Evolutionary conservation across 192 early-diverging fungal genomes (phyloP).

Genomic region (Thoreauomyces humboldtii): DNA sequence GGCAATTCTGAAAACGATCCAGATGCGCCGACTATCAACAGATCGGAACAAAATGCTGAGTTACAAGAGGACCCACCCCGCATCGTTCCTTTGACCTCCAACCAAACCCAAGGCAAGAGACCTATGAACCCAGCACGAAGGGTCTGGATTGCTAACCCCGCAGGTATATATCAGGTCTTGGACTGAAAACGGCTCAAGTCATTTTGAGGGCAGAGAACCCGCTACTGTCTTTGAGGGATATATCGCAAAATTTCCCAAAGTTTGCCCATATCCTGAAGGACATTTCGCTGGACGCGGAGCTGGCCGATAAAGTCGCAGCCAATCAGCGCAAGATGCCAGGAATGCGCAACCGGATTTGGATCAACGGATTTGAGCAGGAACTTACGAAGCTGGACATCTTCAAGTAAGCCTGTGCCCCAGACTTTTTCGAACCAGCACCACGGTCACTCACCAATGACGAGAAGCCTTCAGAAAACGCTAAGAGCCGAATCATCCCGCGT

Average conservation of each 20-base stretch:
- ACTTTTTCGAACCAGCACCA: not conserved
- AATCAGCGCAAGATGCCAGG: conserved; percentile 26
- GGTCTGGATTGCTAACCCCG: no score
- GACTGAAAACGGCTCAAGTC: conserved; percentile 71
- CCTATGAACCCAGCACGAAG: no score
- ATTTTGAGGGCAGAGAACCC: conserved; percentile 61
- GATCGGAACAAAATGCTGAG: no score
- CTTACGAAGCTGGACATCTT: conserved; percentile 36
- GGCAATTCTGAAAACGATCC: no score
- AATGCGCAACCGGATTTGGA: conserved; percentile 21
- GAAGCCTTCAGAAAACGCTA: conserved; percentile 31
- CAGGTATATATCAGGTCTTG: conserved; percentile 53
- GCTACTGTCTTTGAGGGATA: conserved; percentile 59
- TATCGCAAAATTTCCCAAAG: conserved; percentile 86
- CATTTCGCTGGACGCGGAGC: conserved; percentile 41
- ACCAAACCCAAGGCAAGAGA: no score
- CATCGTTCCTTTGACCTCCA: no score
- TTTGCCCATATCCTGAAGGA: conserved; percentile 72
- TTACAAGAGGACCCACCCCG: no score
- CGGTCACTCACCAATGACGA: not conserved
- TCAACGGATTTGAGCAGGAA: conserved; percentile 44
- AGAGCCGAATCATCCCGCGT: conserved; percentile 26
- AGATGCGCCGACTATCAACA: no score
- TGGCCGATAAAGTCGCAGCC: conserved; percentile 31
- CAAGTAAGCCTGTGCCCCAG: conserved; percentile 14